Base-by-base conservation (phyloP, 2,329 filamentous ascomycete species). In the Botryotinia narcissicola region DNA sequence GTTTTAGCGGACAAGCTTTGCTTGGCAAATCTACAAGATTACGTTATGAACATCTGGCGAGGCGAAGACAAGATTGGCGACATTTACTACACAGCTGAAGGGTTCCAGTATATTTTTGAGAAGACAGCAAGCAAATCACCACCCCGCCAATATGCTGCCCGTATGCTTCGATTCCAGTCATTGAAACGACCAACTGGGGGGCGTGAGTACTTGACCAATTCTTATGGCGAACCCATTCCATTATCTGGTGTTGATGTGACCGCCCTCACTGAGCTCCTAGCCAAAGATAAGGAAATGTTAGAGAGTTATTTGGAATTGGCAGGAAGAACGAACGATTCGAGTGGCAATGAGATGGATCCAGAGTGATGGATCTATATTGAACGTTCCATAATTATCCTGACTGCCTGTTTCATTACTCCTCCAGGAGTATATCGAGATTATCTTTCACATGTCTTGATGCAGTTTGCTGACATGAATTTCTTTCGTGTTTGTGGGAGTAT, bases 1-100 rank as follows among this genome's bases (percentile, higher is more conserved):
- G 46, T 25, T 29, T 44, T 73, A 3, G 71, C 20, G 6, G 71
- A 73, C 12, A 73, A 73, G 37, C 20, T 68, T 6, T 68, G 71
- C 40, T 29, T 73, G 25, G 16, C 0, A 29, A 40, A 10, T 12
- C 22, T 73, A 10, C 29, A 70, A 54, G 42, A 44, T 32, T 18
- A 63, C 3, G 25, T 69, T 25, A 73, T 73, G 71, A 32, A 73
- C 25, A 64, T 32, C 3, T 57, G 54, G 64, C 64, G 64, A 61
- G 6, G 7, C 4, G 25, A 40, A 7, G 59, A 61, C 16, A 22
- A 40, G 18, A 6, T 8, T 20, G 20, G 8, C 18, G 59, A 40
- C 4, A 61, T 16, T 9, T 61, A 61, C 59, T 61, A 40, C 35
- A 40, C 20, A 40, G 59, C 35, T 61, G 59, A 61, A 10, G 59